Conservation (phyloP, 441 rosid species). For the Euphorbia celastroides region DNA sequence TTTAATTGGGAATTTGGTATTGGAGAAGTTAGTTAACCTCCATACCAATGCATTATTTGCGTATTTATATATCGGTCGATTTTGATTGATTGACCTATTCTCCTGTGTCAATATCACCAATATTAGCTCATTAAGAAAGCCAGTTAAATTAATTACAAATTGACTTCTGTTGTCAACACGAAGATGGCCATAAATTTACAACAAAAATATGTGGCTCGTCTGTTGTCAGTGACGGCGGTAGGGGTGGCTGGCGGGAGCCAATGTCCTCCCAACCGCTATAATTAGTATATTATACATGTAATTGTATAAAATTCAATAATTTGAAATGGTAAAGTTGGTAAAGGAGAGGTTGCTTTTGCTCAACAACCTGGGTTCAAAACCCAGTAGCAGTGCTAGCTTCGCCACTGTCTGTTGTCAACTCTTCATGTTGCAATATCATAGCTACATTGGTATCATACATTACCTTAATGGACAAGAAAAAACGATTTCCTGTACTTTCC, state of each 20-base stretch:
- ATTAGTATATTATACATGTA: no score
- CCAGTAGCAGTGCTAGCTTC: no score
- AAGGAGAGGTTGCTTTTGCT: no score
- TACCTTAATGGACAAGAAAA: no score
- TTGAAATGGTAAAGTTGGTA: no score
- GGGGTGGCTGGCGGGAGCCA: no score
- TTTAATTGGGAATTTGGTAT: neutral
- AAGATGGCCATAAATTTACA: neutral
- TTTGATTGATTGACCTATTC: slow-evolving; percentile 4
- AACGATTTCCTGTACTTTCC: no score
- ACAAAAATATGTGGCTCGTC: neutral
- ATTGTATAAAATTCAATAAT: no score
- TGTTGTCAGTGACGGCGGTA: no score
- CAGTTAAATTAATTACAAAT: neutral
- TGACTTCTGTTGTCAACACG: slow-evolving; percentile 5
- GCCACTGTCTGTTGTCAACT: neutral
- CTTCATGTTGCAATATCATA: neutral
- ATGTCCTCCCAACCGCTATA: no score
- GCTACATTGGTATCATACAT: neutral
- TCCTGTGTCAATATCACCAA: neutral
- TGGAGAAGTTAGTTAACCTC: neutral
- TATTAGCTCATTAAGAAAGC: neutral
- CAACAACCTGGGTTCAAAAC: no score
- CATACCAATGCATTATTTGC: neutral
- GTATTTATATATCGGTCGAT: neutral